Evolutionary conservation across 768 basidiomycete genomes (phyloP).

Genomic region (Psilocybe tampanensis): DNA sequence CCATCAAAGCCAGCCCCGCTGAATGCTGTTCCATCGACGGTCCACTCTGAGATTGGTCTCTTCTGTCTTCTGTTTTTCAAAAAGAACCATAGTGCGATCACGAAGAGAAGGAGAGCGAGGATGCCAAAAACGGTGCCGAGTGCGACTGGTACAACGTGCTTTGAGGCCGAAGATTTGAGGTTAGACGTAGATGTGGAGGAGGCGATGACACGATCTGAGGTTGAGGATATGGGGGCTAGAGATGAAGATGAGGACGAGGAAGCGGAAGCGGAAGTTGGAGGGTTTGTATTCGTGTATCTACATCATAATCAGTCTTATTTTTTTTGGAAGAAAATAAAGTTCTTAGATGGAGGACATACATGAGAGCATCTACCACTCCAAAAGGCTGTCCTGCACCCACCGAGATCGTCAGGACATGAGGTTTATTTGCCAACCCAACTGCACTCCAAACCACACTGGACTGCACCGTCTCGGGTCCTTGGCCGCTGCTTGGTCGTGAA

Average conservation of each 20-base stretch:
- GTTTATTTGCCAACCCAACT: conserved; percentile 30
- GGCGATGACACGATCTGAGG: conserved; percentile 14
- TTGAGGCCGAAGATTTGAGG: conserved; percentile 16
- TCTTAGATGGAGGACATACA: conserved; percentile 28
- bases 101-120: conserved; percentile 32
- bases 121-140: conserved; percentile 35
- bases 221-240: conserved; percentile 7
- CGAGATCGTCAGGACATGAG: conserved; percentile 39
- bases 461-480: conserved; percentile 40
- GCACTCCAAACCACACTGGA: conserved; percentile 40
- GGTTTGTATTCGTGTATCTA: conserved; percentile 16
- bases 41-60: conserved; percentile 38
- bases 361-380: conserved; percentile 40
- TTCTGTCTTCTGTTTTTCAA: conserved; percentile 22
- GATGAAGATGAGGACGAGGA: conserved; percentile 14
- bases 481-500: conserved; percentile 25
- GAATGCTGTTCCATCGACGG: conserved; percentile 23
- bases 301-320: not conserved
- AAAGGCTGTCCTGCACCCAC: conserved; percentile 37
- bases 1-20: not conserved
- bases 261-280: no score
- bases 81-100: conserved; percentile 32
- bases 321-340: not conserved
- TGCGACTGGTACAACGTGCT: conserved; percentile 30
- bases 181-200: conserved; percentile 19